phyloP scores from a whole-genome alignment of 768 basidiomycete genomes.

The Podaxis sp. region DNA sequence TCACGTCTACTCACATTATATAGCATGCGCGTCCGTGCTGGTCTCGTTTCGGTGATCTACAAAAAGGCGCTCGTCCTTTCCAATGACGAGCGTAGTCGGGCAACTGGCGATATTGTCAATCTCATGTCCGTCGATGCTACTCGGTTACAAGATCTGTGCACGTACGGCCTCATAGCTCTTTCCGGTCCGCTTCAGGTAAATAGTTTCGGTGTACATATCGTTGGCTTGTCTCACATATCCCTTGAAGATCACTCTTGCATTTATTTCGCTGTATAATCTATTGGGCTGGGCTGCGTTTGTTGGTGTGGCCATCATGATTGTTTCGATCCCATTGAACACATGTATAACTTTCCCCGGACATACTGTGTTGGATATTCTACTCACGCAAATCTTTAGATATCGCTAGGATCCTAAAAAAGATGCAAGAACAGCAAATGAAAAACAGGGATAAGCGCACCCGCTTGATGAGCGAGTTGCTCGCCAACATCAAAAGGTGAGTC shows the following conservation, averaged over 20 bases:
- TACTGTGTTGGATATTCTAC: neutral
- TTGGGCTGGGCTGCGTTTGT: constrained; percentile 92
- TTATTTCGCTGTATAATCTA: constrained; percentile 85
- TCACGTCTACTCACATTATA: neutral
- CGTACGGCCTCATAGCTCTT: constrained; percentile 80
- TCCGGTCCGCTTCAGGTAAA: constrained; percentile 82
- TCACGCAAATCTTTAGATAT: constrained; percentile 41
- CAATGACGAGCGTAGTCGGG: constrained; percentile 78
- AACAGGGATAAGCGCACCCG: constrained; percentile 82
- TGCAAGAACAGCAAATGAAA: constrained; percentile 93
- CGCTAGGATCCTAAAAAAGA: constrained; percentile 64
- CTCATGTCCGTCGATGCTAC: constrained; percentile 88
- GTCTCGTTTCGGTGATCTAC: constrained; percentile 84
- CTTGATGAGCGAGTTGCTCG: constrained; percentile 91
- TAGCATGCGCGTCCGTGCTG: constrained; percentile 91
- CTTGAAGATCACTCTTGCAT: constrained; percentile 77
- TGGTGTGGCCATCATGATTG: constrained; percentile 85
- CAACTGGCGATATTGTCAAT: constrained; percentile 93
- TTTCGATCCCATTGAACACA: constrained; percentile 77
- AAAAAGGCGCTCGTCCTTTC: constrained; percentile 83
- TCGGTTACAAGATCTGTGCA: constrained; percentile 77
- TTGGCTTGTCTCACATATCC: neutral
- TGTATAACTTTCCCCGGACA: constrained; percentile 26
- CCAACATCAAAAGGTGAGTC: constrained; percentile 80
- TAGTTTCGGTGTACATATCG: neutral